A percentile compares a stretch with the other conserved stretches of the same genome.
Evolutionary conservation across 2,329 filamentous ascomycete species (phyloP).

Genomic region (Diplodia scrobiculata): DNA sequence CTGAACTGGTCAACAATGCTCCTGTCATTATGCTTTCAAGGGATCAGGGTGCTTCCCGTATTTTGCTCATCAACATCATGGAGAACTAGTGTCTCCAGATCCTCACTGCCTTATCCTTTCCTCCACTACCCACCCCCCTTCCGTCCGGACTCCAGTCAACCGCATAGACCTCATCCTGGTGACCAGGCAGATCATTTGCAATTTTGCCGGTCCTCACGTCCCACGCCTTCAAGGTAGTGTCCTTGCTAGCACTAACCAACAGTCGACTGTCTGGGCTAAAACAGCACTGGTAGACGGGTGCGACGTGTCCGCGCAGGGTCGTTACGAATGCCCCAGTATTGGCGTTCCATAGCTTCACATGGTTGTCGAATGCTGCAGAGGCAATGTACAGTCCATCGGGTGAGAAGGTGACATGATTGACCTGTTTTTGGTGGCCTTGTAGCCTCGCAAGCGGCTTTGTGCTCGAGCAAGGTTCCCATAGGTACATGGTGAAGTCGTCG

Average conservation of each 20-base stretch:
- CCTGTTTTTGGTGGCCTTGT: constrained; percentile 93
- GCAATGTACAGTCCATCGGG: constrained; percentile 87
- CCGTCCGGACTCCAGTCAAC: constrained; percentile 95
- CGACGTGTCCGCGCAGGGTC: constrained; percentile 85
- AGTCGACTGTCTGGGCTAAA: constrained; percentile 93
- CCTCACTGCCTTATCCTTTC: constrained; percentile 79
- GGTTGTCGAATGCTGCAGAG: constrained; percentile 89
- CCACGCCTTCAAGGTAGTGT: constrained; percentile 94
- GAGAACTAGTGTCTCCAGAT: constrained; percentile 62
- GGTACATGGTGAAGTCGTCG: constrained; percentile 94
- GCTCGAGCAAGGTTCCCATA: constrained; percentile 77
- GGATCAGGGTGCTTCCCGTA: not conserved
- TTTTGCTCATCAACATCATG: not conserved
- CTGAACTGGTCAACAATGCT: not conserved
- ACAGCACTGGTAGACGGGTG: constrained; percentile 86
- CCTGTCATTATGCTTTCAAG: not conserved
- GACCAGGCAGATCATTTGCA: constrained; percentile 79
- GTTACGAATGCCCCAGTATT: constrained; percentile 76
- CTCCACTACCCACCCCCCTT: constrained; percentile 83
- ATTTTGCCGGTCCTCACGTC: constrained; percentile 84
- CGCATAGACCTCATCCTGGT: constrained; percentile 90
- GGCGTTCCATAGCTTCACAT: constrained; percentile 88
- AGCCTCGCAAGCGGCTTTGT: constrained; percentile 85
- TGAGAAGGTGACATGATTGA: constrained; percentile 93
- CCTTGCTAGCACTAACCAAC: constrained; percentile 83